Evolutionary conservation across 73 alveolate genomes (phyloP).

Genomic region (Tetrahymena elliotti): DNA sequence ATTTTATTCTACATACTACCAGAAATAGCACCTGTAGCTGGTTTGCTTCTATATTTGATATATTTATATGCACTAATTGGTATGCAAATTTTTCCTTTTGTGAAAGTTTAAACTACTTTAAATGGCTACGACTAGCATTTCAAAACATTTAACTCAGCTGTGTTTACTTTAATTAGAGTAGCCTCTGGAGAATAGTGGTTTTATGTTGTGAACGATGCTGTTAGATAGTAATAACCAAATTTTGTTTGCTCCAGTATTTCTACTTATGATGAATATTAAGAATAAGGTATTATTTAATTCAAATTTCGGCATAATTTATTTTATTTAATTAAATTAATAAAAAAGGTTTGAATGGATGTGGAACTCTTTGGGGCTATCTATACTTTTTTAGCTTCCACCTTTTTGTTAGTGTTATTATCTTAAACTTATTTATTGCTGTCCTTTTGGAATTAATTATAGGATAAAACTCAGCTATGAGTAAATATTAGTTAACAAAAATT

Average conservation of each 20-base stretch:
- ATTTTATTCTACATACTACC: constrained; percentile 49
- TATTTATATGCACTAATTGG: constrained; percentile 40
- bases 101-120: background rate
- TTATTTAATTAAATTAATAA: too few relatives aligned
- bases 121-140: background rate
- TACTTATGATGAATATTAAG: background rate
- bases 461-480: background rate
- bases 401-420: background rate
- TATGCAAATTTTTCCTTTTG: constrained; percentile 8
- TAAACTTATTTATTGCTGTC: background rate
- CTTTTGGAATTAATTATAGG: background rate
- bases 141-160: background rate
- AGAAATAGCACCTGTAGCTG: constrained; percentile 50
- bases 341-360: constrained; percentile 39
- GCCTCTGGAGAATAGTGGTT: constrained; percentile 30
- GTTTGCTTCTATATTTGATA: constrained; percentile 34
- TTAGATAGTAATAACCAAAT: constrained; percentile 5
- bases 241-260: background rate
- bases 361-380: constrained; percentile 2
- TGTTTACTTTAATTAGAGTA: constrained; percentile 11
- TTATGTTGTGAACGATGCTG: constrained; percentile 8
- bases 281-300: background rate
- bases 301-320: too few relatives aligned
- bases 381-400: background rate
- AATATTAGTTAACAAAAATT: background rate